Evolutionary conservation across 2,329 filamentous ascomycete genomes (phyloP).

Genomic region (Raffaelea albimanens): DNA sequence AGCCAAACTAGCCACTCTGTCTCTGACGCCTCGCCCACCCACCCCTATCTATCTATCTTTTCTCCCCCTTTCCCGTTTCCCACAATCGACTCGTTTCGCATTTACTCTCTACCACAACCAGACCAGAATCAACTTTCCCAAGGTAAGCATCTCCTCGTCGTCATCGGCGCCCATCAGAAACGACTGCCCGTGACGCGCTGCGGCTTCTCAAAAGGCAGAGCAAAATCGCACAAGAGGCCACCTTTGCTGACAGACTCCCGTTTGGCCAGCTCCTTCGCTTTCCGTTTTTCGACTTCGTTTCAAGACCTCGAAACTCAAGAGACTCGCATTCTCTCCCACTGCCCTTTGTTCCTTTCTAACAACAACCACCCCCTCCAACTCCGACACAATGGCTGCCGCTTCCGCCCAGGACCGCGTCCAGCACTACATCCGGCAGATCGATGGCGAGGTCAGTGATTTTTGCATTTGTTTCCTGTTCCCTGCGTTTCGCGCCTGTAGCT

Average conservation of each 20-base stretch:
- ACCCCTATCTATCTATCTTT: background rate
- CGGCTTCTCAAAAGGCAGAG: no score
- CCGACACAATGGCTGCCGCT: constrained; percentile 46
- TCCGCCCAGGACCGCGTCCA: constrained; percentile 67
- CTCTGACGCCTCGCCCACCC: background rate
- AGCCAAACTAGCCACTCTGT: background rate
- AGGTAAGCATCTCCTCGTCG: background rate
- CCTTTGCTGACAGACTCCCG: no score
- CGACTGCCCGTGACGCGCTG: no score
- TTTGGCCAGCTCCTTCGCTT: no score
- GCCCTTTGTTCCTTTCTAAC: background rate
- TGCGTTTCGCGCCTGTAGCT: background rate
- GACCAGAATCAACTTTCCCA: no score
- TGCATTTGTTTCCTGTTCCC: background rate
- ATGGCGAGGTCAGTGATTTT: constrained; percentile 60
- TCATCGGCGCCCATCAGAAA: no score
- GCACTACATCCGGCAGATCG: constrained; percentile 68
- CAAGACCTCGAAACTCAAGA: no score
- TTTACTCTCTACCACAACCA: background rate
- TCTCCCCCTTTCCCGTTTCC: background rate
- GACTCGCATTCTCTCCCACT: background rate
- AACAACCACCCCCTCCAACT: background rate
- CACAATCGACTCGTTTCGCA: no score
- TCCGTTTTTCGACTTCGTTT: no score
- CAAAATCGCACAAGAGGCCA: no score